A percentile compares a stretch with the other conserved stretches of the same genome.
Conservation (phyloP, 1,284 basidiomycete species). For the Ceratobasidium theobromae region DNA sequence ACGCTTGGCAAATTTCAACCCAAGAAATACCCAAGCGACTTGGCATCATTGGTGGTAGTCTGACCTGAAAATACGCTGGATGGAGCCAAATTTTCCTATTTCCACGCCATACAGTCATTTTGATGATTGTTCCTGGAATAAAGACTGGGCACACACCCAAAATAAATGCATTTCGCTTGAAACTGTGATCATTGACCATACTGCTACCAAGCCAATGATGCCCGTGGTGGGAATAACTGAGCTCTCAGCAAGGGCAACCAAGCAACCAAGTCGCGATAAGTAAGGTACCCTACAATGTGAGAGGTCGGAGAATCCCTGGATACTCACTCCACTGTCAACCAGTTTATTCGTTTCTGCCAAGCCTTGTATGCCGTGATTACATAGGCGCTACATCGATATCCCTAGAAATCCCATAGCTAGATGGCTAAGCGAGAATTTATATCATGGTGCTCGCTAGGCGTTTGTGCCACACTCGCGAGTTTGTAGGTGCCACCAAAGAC, state of each 20-base stretch:
- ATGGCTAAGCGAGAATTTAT: too few relatives aligned
- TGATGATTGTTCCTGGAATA: too few relatives aligned
- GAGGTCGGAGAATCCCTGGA: neutral
- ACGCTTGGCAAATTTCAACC: conserved; percentile 28
- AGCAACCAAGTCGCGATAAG: neutral
- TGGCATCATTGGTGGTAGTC: neutral
- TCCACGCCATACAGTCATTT: too few relatives aligned
- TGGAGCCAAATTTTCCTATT: too few relatives aligned
- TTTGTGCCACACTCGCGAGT: neutral
- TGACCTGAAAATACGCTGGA: neutral
- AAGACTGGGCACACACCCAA: too few relatives aligned
- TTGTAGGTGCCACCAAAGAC: too few relatives aligned
- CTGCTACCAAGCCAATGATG: too few relatives aligned
- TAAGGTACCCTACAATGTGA: neutral
- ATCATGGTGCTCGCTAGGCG: too few relatives aligned
- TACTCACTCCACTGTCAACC: neutral
- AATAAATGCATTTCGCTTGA: too few relatives aligned
- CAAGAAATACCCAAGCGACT: conserved; percentile 15
- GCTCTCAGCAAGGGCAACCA: too few relatives aligned
- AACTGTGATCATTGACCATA: neutral
- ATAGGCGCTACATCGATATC: neutral
- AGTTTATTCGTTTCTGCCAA: neutral
- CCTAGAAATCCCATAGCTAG: too few relatives aligned
- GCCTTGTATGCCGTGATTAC: neutral
- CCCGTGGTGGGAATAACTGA: too few relatives aligned